Base-by-base conservation (phyloP, 208 protist genomes). In the Lotmaria passim region DNA sequence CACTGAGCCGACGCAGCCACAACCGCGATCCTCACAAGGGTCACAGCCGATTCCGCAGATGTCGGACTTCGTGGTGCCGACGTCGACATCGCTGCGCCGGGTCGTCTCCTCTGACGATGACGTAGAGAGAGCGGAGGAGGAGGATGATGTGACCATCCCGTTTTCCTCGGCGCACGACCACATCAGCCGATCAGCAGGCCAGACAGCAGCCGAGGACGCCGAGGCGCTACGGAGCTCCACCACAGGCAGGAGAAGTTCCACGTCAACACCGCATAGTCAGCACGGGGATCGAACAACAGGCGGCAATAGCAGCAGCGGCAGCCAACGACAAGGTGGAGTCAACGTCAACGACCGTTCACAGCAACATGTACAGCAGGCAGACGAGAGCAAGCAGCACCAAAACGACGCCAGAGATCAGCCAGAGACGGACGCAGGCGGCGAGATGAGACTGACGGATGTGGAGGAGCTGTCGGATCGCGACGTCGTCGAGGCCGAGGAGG, bases 381-480 rank as follows among this genome's bases (percentile, higher is more conserved):
- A n/a, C n/a, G n/a, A n/a, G n/a, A n/a, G n/a, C n/a, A 7, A 55
- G 50, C 50, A 36, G 50, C 28, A 31, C 7, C 50, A 19, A 36
- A 23, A 55, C 15, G 7, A 31, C 28, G 1, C 28, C 12, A 3
- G 15, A 7, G n/a, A n/a, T n/a, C n/a, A n/a, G n/a, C n/a, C n/a
- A n/a, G n/a, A n/a, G n/a, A n/a, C n/a, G n/a, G n/a, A n/a, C n/a
- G n/a, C n/a, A n/a, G 38, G 14, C 23, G 41, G 14, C n/a, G 38
- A 51, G 3, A 17, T 38, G 28, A 10, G 51, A 3, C 8, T 51
- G 41, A 26, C 28, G 30, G 57, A 63, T 19, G 57, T 63, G 26
- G 57, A 63, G 26, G 57, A 48, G 28, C 23, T 63, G 26, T 63
- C 57, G 3, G 57, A 63, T 24, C 57, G 57, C n/a, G 43, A 63